Conservation (phyloP, 2,329 filamentous ascomycete genomes). For the Diaporthe citriasiana region DNA sequence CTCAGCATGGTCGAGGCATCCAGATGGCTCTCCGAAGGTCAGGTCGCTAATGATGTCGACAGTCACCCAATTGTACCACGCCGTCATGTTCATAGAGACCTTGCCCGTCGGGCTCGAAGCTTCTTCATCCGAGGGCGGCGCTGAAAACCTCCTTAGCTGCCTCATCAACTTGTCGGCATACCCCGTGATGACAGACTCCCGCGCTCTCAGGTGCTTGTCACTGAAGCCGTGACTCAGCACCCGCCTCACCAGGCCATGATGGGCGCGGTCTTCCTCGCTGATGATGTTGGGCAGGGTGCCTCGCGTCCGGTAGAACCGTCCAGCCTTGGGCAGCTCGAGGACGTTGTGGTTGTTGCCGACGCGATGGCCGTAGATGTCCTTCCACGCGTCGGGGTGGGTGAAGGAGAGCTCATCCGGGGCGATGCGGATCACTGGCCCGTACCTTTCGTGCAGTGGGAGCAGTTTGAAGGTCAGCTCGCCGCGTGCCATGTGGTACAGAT, state of each 20-base stretch:
- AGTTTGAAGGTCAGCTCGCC: constrained; percentile 77
- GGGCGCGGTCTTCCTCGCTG: constrained; percentile 33
- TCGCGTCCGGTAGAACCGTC: constrained; percentile 39
- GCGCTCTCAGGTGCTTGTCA: constrained; percentile 42
- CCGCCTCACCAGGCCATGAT: constrained; percentile 42
- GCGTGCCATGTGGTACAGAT: constrained; percentile 79
- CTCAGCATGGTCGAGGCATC: constrained; percentile 43
- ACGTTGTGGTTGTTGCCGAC: constrained; percentile 29
- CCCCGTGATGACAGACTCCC: constrained; percentile 41
- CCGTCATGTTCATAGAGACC: constrained; percentile 43
- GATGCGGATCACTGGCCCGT: constrained; percentile 59
- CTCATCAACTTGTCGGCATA: constrained; percentile 43
- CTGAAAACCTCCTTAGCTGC: constrained; percentile 34
- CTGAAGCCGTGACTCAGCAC: constrained; percentile 44
- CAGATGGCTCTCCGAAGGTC: constrained; percentile 46
- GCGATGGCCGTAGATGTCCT: constrained; percentile 49
- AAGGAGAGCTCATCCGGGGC: constrained; percentile 59
- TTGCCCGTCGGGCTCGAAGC: background rate
- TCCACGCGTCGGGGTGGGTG: constrained; percentile 53
- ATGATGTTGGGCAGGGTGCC: constrained; percentile 40
- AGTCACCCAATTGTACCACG: constrained; percentile 45
- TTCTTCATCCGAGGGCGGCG: background rate
- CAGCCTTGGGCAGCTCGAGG: constrained; percentile 43
- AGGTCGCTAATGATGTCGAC: constrained; percentile 49
- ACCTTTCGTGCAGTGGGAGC: constrained; percentile 49